Evolutionary conservation across 192 early-diverging fungal genomes (phyloP).

Genomic region (Coemansia brasiliensis): DNA sequence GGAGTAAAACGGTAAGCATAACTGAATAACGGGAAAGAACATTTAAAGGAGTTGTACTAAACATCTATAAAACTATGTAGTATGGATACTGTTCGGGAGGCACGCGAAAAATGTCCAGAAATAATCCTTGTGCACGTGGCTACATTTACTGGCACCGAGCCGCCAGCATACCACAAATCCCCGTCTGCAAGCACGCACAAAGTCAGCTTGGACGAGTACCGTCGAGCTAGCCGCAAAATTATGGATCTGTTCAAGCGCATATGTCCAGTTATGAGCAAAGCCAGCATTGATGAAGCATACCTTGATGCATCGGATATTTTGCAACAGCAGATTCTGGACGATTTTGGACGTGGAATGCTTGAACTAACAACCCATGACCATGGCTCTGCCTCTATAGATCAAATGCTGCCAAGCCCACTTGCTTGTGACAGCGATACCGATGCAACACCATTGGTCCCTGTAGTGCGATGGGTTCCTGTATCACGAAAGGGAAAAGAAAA

Average conservation of each 20-base stretch:
- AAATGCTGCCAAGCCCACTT: neutral
- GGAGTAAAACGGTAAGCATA: constrained; percentile 71
- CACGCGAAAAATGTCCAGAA: constrained; percentile 58
- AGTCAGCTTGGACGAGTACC: constrained; percentile 81
- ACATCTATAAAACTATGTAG: constrained; percentile 16
- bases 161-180: constrained; percentile 65
- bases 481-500: constrained; percentile 51
- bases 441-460: constrained; percentile 7
- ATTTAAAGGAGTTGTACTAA: no score
- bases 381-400: constrained; percentile 1
- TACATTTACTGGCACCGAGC: constrained; percentile 70
- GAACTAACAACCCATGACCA: constrained; percentile 11
- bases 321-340: constrained; percentile 45
- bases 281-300: constrained; percentile 85
- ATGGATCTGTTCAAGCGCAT: constrained; percentile 66
- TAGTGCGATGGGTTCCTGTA: constrained; percentile 29
- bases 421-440: neutral
- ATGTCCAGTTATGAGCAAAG: constrained; percentile 65
- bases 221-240: constrained; percentile 69
- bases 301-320: constrained; percentile 80
- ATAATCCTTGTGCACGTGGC: constrained; percentile 79
- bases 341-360: constrained; percentile 27
- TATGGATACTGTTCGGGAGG: constrained; percentile 33
- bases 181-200: constrained; percentile 81
- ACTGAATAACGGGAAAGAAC: neutral